Evolutionary conservation across 495 filamentous ascomycete species (phyloP).

Genomic region (Penicillium egyptiacum): DNA sequence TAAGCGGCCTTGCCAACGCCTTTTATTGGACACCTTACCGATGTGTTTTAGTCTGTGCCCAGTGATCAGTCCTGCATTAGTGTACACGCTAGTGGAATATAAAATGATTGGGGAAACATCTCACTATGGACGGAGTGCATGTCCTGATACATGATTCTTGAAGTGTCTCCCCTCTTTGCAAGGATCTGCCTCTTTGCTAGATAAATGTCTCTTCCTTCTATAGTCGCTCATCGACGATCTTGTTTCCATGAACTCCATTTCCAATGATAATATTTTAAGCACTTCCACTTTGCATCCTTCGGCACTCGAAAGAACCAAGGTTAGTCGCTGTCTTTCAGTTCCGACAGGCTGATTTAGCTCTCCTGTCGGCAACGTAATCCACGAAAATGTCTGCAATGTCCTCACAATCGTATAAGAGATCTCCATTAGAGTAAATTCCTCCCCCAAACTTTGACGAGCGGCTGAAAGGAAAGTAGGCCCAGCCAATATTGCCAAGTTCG

Average conservation of each 20-base stretch:
- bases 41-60: not conserved
- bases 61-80: too few species aligned
- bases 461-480: too few species aligned
- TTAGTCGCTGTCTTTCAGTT: constrained; percentile 31
- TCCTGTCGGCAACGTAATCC: constrained; percentile 27
- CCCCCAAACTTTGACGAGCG: not conserved
- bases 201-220: not conserved
- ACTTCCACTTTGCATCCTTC: constrained; percentile 33
- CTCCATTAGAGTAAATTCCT: constrained; percentile 44
- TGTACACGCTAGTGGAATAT: not conserved
- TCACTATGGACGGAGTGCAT: too few species aligned
- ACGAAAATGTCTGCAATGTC: constrained; percentile 34
- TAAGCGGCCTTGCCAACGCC: too few species aligned
- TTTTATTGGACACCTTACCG: too few species aligned
- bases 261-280: not conserved
- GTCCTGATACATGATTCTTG: too few species aligned
- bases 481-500: too few species aligned
- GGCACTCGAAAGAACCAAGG: constrained; percentile 29
- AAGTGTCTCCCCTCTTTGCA: too few species aligned
- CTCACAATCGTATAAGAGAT: constrained; percentile 38
- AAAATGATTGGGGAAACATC: not conserved
- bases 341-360: constrained; percentile 22
- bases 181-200: too few species aligned
- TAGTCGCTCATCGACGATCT: too few species aligned
- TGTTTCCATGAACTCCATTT: too few species aligned